Percentiles rank a stretch among this genome's conserved stretches.
Evolutionary conservation across 352 stramenopile genomes (phyloP).

Genomic region (Blastocystis sp.): DNA sequence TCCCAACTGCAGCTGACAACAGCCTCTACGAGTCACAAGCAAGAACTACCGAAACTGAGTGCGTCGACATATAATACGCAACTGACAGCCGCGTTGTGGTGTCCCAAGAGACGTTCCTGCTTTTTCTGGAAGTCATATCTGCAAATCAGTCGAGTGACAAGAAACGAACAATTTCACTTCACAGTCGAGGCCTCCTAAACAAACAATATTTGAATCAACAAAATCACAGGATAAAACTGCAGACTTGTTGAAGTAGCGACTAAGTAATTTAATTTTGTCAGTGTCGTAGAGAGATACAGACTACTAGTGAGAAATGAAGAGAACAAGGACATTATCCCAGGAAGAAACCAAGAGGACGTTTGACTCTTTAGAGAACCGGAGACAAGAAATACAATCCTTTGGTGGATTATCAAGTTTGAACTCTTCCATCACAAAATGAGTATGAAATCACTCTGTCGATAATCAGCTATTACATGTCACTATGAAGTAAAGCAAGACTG

Average conservation of each 20-base stretch:
- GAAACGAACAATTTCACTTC: constrained; percentile 37
- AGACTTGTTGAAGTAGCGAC: constrained; percentile 49
- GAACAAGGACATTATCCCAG: constrained; percentile 69
- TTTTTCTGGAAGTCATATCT: constrained; percentile 57
- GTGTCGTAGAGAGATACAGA: constrained; percentile 62
- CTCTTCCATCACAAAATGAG: constrained; percentile 23
- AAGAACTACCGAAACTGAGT: not conserved
- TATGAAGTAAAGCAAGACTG: not conserved
- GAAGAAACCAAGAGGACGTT: constrained; percentile 72
- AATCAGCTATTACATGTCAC: not conserved
- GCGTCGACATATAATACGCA: constrained; percentile 63
- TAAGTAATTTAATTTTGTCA: constrained; percentile 48
- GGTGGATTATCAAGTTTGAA: constrained; percentile 66
- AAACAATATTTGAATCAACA: constrained; percentile 70
- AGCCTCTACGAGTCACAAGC: not conserved
- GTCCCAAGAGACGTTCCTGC: constrained; percentile 39
- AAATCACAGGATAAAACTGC: constrained; percentile 72
- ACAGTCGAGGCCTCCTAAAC: constrained; percentile 73
- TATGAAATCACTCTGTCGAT: not conserved
- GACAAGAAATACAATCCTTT: constrained; percentile 74
- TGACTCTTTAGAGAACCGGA: constrained; percentile 71
- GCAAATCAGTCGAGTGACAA: not conserved
- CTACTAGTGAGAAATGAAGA: not conserved
- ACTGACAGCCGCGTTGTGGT: constrained; percentile 65
- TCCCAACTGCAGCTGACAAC: constrained; percentile 48